phyloP scores from a whole-genome alignment of 2,329 filamentous ascomycete species.

The Epicoccum nigrum region DNA sequence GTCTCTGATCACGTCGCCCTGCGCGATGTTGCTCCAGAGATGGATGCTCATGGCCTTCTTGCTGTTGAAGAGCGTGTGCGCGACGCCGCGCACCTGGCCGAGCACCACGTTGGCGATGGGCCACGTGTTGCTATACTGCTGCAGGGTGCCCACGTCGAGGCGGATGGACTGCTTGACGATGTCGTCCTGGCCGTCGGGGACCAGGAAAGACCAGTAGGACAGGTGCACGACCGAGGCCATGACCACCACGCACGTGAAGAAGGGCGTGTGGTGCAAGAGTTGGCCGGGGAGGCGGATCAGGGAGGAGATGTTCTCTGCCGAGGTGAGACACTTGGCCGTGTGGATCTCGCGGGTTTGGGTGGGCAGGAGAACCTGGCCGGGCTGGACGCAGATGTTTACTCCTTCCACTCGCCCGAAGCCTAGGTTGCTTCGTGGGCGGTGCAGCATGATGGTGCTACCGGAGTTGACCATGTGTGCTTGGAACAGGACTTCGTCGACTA shows the following conservation, averaged over 20 bases:
- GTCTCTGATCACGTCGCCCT: constrained; percentile 42
- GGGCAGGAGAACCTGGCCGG: constrained; percentile 59
- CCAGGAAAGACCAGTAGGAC: constrained; percentile 73
- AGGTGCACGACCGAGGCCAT: constrained; percentile 49
- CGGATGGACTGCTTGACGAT: constrained; percentile 76
- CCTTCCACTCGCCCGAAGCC: constrained; percentile 46
- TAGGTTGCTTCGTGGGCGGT: constrained; percentile 52
- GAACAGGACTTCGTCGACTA: constrained; percentile 86
- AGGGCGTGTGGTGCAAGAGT: constrained; percentile 69
- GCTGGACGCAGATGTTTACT: constrained; percentile 69
- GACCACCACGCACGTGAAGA: constrained; percentile 50
- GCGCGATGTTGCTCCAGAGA: constrained; percentile 45
- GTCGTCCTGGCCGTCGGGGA: constrained; percentile 62
- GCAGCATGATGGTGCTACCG: constrained; percentile 49
- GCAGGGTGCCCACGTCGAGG: constrained; percentile 78
- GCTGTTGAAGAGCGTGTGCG: constrained; percentile 69
- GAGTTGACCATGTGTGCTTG: constrained; percentile 79
- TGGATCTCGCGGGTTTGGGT: constrained; percentile 63
- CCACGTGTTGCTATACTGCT: constrained; percentile 72
- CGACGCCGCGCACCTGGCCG: constrained; percentile 76
- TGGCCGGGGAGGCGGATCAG: constrained; percentile 76
- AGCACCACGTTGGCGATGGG: constrained; percentile 72
- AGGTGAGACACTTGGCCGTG: constrained; percentile 79
- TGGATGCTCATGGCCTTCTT: constrained; percentile 51
- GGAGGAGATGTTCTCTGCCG: constrained; percentile 77